Conservation (phyloP, 306 rosid genomes). For the Inga oerstediana region DNA sequence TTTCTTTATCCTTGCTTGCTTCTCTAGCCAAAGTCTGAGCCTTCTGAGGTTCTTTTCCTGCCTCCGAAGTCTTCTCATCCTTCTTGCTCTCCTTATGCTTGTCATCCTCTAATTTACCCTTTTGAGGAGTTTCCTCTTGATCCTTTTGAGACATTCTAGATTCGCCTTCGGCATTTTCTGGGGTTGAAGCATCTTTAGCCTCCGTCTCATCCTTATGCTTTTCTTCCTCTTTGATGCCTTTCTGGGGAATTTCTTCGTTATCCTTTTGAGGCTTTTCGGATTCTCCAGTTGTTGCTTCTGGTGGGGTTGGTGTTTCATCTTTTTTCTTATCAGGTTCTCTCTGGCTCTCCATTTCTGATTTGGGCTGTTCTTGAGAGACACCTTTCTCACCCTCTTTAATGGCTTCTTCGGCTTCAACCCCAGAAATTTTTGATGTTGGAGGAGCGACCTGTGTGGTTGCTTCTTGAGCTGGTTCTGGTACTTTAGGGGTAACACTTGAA, state of each 20-base stretch:
- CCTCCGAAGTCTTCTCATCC: not conserved
- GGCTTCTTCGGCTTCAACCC: not conserved
- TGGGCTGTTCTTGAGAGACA: constrained; percentile 12
- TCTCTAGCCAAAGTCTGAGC: not conserved
- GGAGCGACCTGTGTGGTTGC: constrained; percentile 16
- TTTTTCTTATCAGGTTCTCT: not conserved
- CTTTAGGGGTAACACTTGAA: not conserved
- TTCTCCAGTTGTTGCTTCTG: constrained; percentile 17
- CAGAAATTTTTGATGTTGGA: constrained; percentile 5
- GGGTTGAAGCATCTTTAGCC: not conserved
- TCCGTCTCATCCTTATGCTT: not conserved
- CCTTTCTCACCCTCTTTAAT: constrained; percentile 13
- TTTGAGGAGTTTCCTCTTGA: not conserved
- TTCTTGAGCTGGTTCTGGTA: constrained; percentile 17
- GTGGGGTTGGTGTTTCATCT: not conserved
- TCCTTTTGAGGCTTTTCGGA: constrained; percentile 9
- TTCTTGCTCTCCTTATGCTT: not conserved
- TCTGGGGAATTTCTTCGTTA: not conserved
- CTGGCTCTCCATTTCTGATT: constrained; percentile 14
- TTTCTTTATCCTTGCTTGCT: constrained; percentile 20
- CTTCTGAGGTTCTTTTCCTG: constrained; percentile 11
- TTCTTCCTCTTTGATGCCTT: constrained; percentile 5
- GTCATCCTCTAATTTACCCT: not conserved
- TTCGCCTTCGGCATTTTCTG: constrained; percentile 17
- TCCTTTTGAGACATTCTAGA: constrained; percentile 23